A percentile compares a stretch with the other conserved stretches of the same genome.
phyloP scores from a whole-genome alignment of 2,329 filamentous ascomycete genomes.

The Cordyceps cicadae region DNA sequence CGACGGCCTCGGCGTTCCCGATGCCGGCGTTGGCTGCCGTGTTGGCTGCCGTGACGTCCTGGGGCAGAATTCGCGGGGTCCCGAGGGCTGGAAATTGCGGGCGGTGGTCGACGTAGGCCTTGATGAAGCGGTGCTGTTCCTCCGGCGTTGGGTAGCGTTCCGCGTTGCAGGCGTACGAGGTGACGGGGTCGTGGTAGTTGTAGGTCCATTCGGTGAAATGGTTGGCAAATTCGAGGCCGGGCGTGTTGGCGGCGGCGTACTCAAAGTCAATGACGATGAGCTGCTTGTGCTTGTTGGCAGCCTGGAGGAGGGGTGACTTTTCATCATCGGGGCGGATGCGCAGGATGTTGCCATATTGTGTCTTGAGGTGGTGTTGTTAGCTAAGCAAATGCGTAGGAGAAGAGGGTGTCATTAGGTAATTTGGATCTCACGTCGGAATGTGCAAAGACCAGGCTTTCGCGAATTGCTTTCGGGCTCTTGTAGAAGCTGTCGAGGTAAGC shows the following conservation, averaged over 20 bases:
- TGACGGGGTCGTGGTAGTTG: constrained; percentile 75
- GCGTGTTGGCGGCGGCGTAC: constrained; percentile 82
- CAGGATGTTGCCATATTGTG: constrained; percentile 96
- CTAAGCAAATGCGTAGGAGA: neutral
- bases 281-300: constrained; percentile 91
- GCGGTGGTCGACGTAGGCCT: constrained; percentile 76
- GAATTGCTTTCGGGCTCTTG: constrained; percentile 57
- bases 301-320: constrained; percentile 78
- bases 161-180: constrained; percentile 60
- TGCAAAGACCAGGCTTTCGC: constrained; percentile 78
- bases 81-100: constrained; percentile 53
- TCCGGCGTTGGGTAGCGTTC: constrained; percentile 66
- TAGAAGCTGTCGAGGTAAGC: constrained; percentile 64
- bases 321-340: constrained; percentile 59
- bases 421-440: constrained; percentile 75
- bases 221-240: constrained; percentile 88
- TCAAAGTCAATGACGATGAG: constrained; percentile 97
- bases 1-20: neutral
- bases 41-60: constrained; percentile 27
- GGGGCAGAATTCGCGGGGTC: constrained; percentile 41
- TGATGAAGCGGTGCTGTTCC: constrained; percentile 78
- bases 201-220: constrained; percentile 99
- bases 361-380: constrained; percentile 47
- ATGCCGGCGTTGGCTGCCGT: constrained; percentile 17
- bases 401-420: neutral